Evolutionary conservation across 345 rosid species (phyloP).

Genomic region (Litchi chinensis): DNA sequence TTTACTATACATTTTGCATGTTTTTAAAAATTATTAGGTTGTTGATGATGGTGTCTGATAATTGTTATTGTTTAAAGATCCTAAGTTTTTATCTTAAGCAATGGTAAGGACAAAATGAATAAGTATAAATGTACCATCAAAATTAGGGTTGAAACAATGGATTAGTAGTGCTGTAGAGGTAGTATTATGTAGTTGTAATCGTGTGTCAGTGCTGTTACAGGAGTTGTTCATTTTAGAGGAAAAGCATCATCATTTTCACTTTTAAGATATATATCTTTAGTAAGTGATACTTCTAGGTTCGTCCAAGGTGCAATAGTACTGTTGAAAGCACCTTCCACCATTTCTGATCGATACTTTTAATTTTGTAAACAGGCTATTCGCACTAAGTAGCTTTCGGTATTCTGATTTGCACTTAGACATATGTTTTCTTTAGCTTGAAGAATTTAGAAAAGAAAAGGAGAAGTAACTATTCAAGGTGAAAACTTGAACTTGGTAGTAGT

Average conservation of each 20-base stretch:
- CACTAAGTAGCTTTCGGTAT: neutral
- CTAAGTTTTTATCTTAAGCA: conserved; percentile 4
- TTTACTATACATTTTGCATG: no score
- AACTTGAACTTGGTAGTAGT: neutral
- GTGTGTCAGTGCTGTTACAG: neutral
- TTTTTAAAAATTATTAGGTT: neutral
- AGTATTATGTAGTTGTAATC: neutral
- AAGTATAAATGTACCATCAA: neutral
- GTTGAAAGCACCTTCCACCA: neutral
- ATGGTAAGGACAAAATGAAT: neutral
- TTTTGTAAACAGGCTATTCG: neutral
- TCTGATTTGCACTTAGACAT: neutral
- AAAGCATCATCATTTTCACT: neutral
- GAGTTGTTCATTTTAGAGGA: neutral
- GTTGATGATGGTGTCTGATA: neutral
- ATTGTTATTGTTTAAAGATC: neutral
- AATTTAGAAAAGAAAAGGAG: neutral
- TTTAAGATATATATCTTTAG: neutral
- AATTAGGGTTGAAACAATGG: neutral
- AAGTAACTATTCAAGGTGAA: neutral
- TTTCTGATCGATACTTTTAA: neutral
- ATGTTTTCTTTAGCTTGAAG: neutral
- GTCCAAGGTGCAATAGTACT: neutral
- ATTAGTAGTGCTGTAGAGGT: no score
- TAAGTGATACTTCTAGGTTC: neutral